Base-by-base conservation (phyloP, 768 basidiomycete genomes). In the Amyloporia xantha region DNA sequence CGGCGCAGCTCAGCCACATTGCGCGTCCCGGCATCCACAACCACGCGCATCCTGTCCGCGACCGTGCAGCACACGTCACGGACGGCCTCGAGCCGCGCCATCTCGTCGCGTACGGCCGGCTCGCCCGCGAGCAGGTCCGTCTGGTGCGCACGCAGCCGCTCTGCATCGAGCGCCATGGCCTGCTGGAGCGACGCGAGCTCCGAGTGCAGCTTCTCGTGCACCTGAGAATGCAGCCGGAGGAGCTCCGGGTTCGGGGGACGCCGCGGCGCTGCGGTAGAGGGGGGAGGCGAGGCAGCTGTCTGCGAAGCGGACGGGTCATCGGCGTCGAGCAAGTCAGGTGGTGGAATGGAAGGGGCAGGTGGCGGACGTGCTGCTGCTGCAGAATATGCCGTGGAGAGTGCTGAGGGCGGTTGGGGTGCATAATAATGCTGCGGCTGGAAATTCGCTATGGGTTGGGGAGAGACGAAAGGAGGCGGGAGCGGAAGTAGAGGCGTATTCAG, bases 81-180 rank as follows among this genome's bases (percentile, higher is more conserved):
- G 21, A 99, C 96, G 19, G 94, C 95, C 68, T 90, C 87, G 33
- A 99, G 73, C 13, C 96, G 77, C 2, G 82, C 88, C 89, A 92
- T 95, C 71, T 99, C 96, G 68, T 99, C 96, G 45, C 82, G 80
- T 54, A 99, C 89, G 9, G 95, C 95, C 38, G 95, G 93, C 64
- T 86, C 87, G 3, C 94, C 96, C 50, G 84, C 78, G 41, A 86
- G 77, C 55, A 98, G 80, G 70, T 97, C 92, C 35, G 78, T 67
- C 59, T 91, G 86, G 55, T 93, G 81, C 38, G 86, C 80, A 37
- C 85, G 82, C 48, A 96, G 72, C 40, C 85, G 78, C 63, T 90
- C 84, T 44, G 80, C 72, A 63, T 90, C 85, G 50, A 79, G 66
- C 46, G 72, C 66, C 60, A 87, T 68, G 41, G 79, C 76, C 57